These are phyloP conservation scores for Diutina neorugosa DNA, from an alignment of 1,139 yeast species.

Conservation along the genomic window DNA sequence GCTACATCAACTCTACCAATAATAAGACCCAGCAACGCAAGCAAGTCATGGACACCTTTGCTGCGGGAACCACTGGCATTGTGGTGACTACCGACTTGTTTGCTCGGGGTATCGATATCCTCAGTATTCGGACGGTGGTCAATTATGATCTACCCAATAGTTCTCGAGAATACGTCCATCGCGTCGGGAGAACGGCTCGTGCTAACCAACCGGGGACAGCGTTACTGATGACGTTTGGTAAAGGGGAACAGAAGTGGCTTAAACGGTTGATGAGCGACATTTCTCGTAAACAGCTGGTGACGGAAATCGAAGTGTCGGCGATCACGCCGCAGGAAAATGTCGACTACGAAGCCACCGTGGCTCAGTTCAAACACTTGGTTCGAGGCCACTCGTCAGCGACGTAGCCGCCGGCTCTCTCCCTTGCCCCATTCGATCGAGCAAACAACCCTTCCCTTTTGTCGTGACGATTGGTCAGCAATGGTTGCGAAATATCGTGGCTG, in stretches of 20 bases:
- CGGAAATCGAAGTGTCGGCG: not conserved
- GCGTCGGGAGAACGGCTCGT: constrained; percentile 95
- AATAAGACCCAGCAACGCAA: constrained; percentile 30
- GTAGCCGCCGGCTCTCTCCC: too few species aligned
- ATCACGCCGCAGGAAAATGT: constrained; percentile 10
- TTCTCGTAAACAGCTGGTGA: not conserved
- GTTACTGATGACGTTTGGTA: constrained; percentile 56
- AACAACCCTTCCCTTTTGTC: too few species aligned
- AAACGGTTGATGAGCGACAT: not conserved
- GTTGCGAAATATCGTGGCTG: not conserved
- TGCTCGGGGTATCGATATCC: constrained; percentile 86
- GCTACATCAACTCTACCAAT: constrained; percentile 38
- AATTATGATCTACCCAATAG: constrained; percentile 89
- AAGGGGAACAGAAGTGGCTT: constrained; percentile 61
- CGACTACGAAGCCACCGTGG: constrained; percentile 66
- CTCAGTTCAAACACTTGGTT: constrained; percentile 55
- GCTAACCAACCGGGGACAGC: constrained; percentile 75
- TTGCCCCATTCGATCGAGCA: too few species aligned
- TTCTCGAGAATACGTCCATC: constrained; percentile 83
- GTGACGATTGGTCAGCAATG: not conserved
- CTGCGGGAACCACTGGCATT: constrained; percentile 35
- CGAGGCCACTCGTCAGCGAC: too few species aligned
- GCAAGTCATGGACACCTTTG: constrained; percentile 44
- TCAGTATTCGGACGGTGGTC: constrained; percentile 59
- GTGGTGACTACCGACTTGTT: constrained; percentile 85